A percentile compares a stretch with the other conserved stretches of the same genome.
phyloP scores from a whole-genome alignment of 805 yeast genomes.

The Lipomyces yamanashiensis region DNA sequence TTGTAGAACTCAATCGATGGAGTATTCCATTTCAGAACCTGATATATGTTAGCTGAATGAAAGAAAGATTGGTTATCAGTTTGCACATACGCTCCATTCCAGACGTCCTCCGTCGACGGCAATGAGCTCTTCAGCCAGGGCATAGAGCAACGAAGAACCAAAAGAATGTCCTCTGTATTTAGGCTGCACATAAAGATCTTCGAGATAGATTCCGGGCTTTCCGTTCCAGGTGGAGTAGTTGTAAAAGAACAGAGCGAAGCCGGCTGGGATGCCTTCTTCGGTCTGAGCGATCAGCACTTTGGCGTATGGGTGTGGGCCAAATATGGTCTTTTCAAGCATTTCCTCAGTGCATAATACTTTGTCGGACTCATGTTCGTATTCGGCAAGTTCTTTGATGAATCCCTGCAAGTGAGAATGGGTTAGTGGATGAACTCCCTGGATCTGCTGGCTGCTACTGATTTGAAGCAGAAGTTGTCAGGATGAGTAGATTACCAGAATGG shows the following conservation, averaged over 20 bases:
- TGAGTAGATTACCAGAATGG: conserved; percentile 22
- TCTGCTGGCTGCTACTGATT: background rate
- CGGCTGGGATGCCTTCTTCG: conserved; percentile 43
- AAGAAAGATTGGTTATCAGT: background rate
- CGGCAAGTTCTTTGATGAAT: conserved; percentile 31
- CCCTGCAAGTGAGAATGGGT: conserved; percentile 8
- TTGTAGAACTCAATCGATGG: conserved; percentile 36
- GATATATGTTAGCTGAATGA: background rate
- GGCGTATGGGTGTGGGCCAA: conserved; percentile 30
- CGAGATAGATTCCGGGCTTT: conserved; percentile 36
- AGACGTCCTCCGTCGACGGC: conserved; percentile 34
- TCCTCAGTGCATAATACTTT: conserved; percentile 34
- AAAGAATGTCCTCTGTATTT: conserved; percentile 20
- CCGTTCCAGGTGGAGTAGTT: conserved; percentile 39
- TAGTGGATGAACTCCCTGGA: background rate
- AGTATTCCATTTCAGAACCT: conserved; percentile 37
- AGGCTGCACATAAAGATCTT: conserved; percentile 37
- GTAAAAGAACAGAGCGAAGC: conserved; percentile 37
- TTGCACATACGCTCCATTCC: conserved; percentile 34
- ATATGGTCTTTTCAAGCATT: conserved; percentile 27
- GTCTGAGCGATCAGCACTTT: conserved; percentile 33
- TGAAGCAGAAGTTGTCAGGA: background rate
- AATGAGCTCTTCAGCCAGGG: conserved; percentile 32
- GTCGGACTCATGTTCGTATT: conserved; percentile 34
- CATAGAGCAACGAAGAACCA: conserved; percentile 33